Percentiles rank a stretch among this genome's conserved stretches.
phyloP scores from a whole-genome alignment of 106 monocot species.

The Dendrobium catenatum region DNA sequence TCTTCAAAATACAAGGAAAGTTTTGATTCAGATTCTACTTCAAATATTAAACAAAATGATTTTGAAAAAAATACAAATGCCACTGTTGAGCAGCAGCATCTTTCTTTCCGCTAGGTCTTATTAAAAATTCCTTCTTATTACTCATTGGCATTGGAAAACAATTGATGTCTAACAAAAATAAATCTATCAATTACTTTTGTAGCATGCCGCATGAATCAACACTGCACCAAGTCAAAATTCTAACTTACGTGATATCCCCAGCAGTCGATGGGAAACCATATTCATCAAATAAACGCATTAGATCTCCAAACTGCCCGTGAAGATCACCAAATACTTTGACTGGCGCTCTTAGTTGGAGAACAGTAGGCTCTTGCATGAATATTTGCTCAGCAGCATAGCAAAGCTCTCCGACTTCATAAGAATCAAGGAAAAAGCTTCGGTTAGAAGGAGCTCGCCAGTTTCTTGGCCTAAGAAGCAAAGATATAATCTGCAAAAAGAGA shows the following conservation, averaged over 20 bases:
- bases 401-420: constrained; percentile 96
- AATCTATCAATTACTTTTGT: not conserved
- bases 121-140: not conserved
- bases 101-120: not conserved
- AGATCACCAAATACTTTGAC: constrained; percentile 98
- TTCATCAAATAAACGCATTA: constrained; percentile 99
- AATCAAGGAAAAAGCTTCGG: constrained; percentile 83
- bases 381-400: constrained; percentile 96
- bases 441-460: constrained; percentile 86
- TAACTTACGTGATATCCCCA: constrained; percentile 90
- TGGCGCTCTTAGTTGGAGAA: constrained; percentile 90
- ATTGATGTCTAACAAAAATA: not conserved
- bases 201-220: not conserved
- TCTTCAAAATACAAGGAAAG: not conserved
- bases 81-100: not conserved
- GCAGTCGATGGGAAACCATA: constrained; percentile 98
- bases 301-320: constrained; percentile 97
- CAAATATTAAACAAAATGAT: not conserved
- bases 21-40: not conserved
- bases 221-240: not conserved
- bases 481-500: constrained; percentile 67
- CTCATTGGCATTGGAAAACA: not conserved
- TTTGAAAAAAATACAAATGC: not conserved
- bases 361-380: constrained; percentile 91
- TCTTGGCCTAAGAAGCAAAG: constrained; percentile 71